A percentile compares a stretch with the other conserved stretches of the same genome.
These are phyloP conservation scores for Lactarius sp. DNA, from an alignment of 768 basidiomycete species.

Conservation along the genomic window DNA sequence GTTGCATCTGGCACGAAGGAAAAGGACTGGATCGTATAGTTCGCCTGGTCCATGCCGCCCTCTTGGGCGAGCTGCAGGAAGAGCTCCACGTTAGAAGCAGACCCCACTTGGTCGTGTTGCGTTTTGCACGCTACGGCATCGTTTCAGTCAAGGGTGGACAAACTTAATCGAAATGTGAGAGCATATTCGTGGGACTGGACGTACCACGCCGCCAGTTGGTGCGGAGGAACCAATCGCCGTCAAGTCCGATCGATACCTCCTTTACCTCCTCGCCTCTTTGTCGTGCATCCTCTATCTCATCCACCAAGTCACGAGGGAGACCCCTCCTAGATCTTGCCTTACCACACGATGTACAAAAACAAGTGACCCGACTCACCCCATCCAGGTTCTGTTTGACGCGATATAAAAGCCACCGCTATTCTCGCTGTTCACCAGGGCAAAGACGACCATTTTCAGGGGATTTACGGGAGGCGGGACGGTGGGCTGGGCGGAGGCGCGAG, in stretches of 20 bases:
- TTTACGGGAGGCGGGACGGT: not conserved
- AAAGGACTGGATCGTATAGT: constrained; percentile 15
- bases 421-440: not conserved
- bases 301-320: constrained; percentile 13
- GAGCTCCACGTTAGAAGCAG: constrained; percentile 10
- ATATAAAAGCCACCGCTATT: constrained; percentile 6
- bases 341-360: not conserved
- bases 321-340: not conserved
- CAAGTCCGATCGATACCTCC: constrained; percentile 12
- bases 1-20: constrained; percentile 10
- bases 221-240: constrained; percentile 20
- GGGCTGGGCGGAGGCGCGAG: not conserved
- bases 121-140: constrained; percentile 12
- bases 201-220: constrained; percentile 10
- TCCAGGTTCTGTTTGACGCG: not conserved
- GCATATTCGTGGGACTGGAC: not conserved
- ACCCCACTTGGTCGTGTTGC: not conserved
- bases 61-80: not conserved
- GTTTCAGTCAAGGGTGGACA: not conserved
- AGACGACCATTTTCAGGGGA: constrained; percentile 5
- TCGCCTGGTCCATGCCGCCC: not conserved
- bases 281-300: constrained; percentile 7
- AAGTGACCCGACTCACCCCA: constrained; percentile 14
- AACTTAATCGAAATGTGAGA: not conserved
- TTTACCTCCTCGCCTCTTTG: constrained; percentile 8